A percentile compares a stretch with the other conserved stretches of the same genome.
Conservation (phyloP, 306 rosid genomes). For the Quercus variabilis region DNA sequence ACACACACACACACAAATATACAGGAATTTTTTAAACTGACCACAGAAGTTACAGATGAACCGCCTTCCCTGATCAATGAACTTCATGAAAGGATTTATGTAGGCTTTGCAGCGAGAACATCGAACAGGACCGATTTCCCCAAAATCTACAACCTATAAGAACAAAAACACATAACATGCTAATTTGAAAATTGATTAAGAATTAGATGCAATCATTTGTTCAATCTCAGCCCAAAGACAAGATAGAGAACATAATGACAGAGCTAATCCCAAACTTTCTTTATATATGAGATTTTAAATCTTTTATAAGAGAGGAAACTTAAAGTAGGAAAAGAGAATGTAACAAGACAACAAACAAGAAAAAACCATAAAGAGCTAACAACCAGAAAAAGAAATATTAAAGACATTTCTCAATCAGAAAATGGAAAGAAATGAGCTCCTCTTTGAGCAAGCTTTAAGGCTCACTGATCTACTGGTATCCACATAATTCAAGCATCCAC, state of each 20-base stretch:
- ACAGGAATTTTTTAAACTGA: slow-evolving; percentile 40
- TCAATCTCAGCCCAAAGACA: background rate
- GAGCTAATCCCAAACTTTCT: background rate
- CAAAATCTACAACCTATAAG: slow-evolving; percentile 92
- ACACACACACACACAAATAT: background rate
- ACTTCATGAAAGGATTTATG: slow-evolving; percentile 96
- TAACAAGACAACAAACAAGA: too few species aligned
- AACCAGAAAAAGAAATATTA: background rate
- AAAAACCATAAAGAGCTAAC: background rate
- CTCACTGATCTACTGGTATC: background rate
- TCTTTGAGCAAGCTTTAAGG: background rate
- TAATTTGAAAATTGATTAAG: background rate
- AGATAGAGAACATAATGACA: background rate
- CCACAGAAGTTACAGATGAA: slow-evolving; percentile 97
- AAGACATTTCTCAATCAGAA: background rate
- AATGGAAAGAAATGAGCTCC: background rate
- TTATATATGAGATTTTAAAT: background rate
- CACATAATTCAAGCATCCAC: background rate
- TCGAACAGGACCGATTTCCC: slow-evolving; percentile 97
- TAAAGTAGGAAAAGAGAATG: background rate
- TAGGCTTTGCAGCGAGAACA: slow-evolving; percentile 98
- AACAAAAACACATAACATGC: slow-evolving; percentile 1
- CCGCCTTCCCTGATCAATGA: slow-evolving; percentile 91
- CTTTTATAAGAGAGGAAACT: background rate
- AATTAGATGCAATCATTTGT: background rate